A percentile compares a stretch with the other conserved stretches of the same genome.
phyloP scores from a whole-genome alignment of 148 eudicot genomes.

The Nepenthes gracilis region DNA sequence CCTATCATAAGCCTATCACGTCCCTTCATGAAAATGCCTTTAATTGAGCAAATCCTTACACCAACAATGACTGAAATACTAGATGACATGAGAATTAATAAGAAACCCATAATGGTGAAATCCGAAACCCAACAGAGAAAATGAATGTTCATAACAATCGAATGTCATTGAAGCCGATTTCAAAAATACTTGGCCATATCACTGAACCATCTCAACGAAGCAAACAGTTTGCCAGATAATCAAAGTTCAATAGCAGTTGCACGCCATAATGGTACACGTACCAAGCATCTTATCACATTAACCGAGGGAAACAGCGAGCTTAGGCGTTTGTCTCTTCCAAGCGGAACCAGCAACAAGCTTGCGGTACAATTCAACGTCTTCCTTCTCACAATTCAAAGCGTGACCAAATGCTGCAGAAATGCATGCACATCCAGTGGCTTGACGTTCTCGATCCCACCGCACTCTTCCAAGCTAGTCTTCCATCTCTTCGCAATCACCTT shows the following conservation, averaged over 20 bases:
- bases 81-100: no score
- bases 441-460: conserved; percentile 87
- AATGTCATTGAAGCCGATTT: no score
- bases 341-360: conserved; percentile 94
- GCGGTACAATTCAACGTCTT: conserved; percentile 65
- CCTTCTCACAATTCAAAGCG: conserved; percentile 78
- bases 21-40: no score
- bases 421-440: conserved; percentile 93
- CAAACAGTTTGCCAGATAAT: no score
- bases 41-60: no score
- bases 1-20: no score
- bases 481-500: conserved; percentile 74
- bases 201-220: no score
- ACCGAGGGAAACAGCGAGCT: conserved; percentile 89
- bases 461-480: conserved; percentile 73
- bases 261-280: conserved; percentile 4
- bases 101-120: no score
- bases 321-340: conserved; percentile 98
- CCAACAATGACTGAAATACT: no score
- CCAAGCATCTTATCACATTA: conserved; percentile 84
- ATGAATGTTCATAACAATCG: no score
- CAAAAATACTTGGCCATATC: no score
- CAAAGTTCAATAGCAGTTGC: not conserved
- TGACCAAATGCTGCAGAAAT: conserved; percentile 81
- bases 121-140: no score